phyloP scores from a whole-genome alignment of 768 basidiomycete genomes.

The Floccularia luteovirens region DNA sequence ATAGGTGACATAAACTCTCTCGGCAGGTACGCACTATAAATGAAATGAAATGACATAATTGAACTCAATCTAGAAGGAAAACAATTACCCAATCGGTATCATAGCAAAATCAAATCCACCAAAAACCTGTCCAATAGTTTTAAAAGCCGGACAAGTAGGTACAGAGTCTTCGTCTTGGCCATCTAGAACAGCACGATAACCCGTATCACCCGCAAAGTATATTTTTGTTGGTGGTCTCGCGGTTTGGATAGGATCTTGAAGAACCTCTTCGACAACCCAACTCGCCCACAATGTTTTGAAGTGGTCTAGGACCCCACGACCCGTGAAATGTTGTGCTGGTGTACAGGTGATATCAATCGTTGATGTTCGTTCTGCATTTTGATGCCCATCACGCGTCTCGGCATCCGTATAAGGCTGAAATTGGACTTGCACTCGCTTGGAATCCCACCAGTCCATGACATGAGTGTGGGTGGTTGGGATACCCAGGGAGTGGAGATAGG shows the following conservation, averaged over 20 bases:
- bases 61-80: slow-evolving; percentile 8
- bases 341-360: slow-evolving; percentile 47
- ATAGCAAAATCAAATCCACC: slow-evolving; percentile 63
- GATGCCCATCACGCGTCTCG: neutral
- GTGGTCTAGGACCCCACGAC: slow-evolving; percentile 38
- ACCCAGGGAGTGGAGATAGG: slow-evolving; percentile 30
- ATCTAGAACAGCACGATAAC: slow-evolving; percentile 39
- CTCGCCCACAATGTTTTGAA: slow-evolving; percentile 58
- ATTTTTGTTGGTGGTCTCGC: slow-evolving; percentile 22
- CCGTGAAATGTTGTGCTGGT: slow-evolving; percentile 60
- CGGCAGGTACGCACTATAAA: slow-evolving; percentile 49
- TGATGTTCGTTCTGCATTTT: slow-evolving; percentile 4
- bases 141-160: slow-evolving; percentile 65
- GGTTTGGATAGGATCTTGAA: slow-evolving; percentile 11
- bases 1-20: slow-evolving; percentile 49
- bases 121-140: slow-evolving; percentile 56
- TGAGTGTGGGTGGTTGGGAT: slow-evolving; percentile 32
- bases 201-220: slow-evolving; percentile 70
- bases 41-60: slow-evolving; percentile 6
- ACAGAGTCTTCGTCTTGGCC: slow-evolving; percentile 43
- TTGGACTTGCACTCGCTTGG: slow-evolving; percentile 22
- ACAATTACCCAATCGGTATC: slow-evolving; percentile 58
- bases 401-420: neutral
- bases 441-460: slow-evolving; percentile 63
- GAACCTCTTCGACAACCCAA: slow-evolving; percentile 54